phyloP scores from a whole-genome alignment of 208 protist species.

The Blastocrithidia nonstop region DNA sequence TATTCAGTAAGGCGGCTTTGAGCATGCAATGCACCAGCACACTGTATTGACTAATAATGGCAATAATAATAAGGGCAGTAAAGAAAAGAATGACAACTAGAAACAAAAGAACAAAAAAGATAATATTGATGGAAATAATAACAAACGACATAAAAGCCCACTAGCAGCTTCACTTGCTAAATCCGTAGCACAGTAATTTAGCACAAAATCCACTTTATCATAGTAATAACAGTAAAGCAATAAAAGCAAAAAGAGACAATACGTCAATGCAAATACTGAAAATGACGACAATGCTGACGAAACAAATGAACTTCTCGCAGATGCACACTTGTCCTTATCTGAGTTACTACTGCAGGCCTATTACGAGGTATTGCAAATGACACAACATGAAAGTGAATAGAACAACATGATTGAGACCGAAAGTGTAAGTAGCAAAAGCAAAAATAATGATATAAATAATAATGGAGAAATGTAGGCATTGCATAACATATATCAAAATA shows the following conservation, averaged over 20 bases:
- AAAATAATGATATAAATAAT: too few relatives aligned
- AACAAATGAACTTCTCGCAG: conserved; percentile 9
- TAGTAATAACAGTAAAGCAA: too few relatives aligned
- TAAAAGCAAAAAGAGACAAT: neutral
- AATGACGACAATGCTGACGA: conserved; percentile 8
- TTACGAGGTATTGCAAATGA: conserved; percentile 5
- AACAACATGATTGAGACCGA: neutral
- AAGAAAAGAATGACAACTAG: neutral
- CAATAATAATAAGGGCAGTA: neutral
- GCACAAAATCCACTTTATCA: too few relatives aligned
- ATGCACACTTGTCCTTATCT: conserved; percentile 16
- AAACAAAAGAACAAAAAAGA: neutral
- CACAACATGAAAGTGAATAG: conserved; percentile 4
- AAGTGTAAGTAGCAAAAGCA: too few relatives aligned
- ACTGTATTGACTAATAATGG: neutral
- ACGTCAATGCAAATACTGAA: conserved; percentile 7
- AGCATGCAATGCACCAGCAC: conserved; percentile 8
- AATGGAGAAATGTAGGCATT: too few relatives aligned
- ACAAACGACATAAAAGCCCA: too few relatives aligned
- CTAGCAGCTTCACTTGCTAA: too few relatives aligned
- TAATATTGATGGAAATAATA: neutral
- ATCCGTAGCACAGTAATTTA: too few relatives aligned
- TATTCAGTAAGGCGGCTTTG: conserved; percentile 26
- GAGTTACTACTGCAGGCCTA: conserved; percentile 35
- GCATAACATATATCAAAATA: too few relatives aligned